Evolutionary conservation across 345 rosid species (phyloP).

Genomic region (Eucalyptus virginea): DNA sequence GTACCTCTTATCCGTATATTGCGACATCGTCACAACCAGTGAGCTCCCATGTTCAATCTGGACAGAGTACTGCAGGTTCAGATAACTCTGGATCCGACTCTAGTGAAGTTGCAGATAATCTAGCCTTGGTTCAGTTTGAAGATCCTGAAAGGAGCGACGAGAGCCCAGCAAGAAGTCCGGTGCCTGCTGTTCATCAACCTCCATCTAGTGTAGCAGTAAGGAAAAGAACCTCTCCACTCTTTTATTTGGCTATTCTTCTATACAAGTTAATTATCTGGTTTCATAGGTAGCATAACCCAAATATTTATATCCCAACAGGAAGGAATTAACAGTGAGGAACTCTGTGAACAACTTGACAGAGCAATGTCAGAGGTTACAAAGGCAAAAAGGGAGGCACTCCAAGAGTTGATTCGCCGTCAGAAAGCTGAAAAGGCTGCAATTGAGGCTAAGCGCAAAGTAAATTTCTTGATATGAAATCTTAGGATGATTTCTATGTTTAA

Average conservation of each 20-base stretch:
- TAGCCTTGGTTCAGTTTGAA: background rate
- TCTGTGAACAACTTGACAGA: constrained; percentile 36
- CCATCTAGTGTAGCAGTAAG: background rate
- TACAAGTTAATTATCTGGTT: background rate
- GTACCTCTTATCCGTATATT: background rate
- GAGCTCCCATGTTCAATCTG: background rate
- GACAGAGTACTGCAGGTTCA: background rate
- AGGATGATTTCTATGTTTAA: too few relatives aligned
- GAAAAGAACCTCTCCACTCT: background rate
- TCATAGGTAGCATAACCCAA: background rate
- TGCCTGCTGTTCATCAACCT: background rate
- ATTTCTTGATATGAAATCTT: too few relatives aligned
- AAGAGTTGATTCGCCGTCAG: constrained; percentile 44
- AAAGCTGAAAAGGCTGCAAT: constrained; percentile 64
- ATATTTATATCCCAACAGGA: constrained; percentile 28
- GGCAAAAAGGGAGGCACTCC: constrained; percentile 47
- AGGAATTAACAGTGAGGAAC: constrained; percentile 20
- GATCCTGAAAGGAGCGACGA: background rate
- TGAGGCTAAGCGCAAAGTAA: constrained; percentile 38
- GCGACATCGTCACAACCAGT: too few relatives aligned
- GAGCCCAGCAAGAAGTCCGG: background rate
- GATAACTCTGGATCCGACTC: background rate
- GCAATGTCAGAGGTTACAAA: constrained; percentile 52
- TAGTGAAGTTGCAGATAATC: background rate
- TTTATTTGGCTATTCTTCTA: background rate